Conservation (phyloP, 2,329 filamentous ascomycete species). For the Fusarium staphyleae region DNA sequence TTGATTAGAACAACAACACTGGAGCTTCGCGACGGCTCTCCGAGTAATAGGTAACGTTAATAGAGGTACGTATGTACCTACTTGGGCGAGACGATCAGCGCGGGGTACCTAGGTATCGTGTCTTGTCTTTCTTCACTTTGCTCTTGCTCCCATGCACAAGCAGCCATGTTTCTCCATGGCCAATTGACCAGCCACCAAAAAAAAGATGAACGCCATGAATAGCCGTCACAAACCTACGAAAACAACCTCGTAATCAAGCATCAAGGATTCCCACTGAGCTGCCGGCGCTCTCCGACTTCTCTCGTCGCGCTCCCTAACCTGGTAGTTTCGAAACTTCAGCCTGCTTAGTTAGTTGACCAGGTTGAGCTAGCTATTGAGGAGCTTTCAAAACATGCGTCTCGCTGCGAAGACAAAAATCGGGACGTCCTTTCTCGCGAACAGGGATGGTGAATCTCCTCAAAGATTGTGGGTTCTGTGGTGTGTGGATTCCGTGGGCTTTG, state of each 20-base stretch:
- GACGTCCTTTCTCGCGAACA: constrained; percentile 22
- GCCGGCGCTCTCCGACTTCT: not conserved
- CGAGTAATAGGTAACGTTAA: constrained; percentile 30
- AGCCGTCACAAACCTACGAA: not conserved
- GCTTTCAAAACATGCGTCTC: constrained; percentile 15
- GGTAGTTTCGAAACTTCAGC: not conserved
- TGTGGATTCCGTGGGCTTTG: constrained; percentile 25
- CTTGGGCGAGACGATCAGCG: constrained; percentile 26
- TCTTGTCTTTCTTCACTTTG: constrained; percentile 2
- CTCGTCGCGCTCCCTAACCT: not conserved
- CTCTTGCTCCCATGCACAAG: not conserved
- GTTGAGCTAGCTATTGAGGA: constrained; percentile 13
- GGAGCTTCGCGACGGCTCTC: constrained; percentile 28
- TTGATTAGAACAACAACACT: constrained; percentile 52
- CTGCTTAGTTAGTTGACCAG: constrained; percentile 11
- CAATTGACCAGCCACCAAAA: constrained; percentile 6
- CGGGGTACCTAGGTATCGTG: constrained; percentile 31
- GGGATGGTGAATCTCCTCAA: constrained; percentile 23
- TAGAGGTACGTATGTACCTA: too few relatives aligned
- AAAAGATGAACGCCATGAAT: constrained; percentile 1
- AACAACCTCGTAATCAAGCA: not conserved
- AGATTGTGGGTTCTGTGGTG: constrained; percentile 26
- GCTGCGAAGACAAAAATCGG: constrained; percentile 16
- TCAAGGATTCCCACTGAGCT: not conserved
- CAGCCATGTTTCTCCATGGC: not conserved